phyloP scores from a whole-genome alignment of 192 early-diverging fungal species.

The Gigaspora rosea region DNA sequence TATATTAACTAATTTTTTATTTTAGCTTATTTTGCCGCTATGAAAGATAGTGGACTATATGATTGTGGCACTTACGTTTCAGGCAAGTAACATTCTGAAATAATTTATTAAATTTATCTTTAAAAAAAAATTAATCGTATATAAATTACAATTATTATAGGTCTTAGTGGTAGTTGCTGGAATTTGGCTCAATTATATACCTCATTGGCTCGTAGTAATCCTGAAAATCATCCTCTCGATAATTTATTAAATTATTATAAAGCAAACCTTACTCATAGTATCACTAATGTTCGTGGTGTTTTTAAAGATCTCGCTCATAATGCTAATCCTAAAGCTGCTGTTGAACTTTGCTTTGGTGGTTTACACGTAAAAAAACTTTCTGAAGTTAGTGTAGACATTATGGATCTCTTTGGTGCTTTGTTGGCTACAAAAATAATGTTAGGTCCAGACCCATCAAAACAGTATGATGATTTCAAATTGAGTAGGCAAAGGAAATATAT shows the following conservation, averaged over 20 bases:
- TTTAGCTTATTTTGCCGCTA: constrained; percentile 63
- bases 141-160: constrained; percentile 37
- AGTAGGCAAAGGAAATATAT: constrained; percentile 53
- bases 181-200: constrained; percentile 43
- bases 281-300: constrained; percentile 37
- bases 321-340: constrained; percentile 40
- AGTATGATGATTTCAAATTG: constrained; percentile 57
- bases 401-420: constrained; percentile 63
- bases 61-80: constrained; percentile 75
- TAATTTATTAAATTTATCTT: constrained; percentile 39
- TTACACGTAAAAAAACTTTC: constrained; percentile 42
- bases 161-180: constrained; percentile 68
- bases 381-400: constrained; percentile 41
- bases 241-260: constrained; percentile 39
- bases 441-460: constrained; percentile 35
- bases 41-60: constrained; percentile 63
- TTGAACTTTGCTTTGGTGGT: constrained; percentile 46
- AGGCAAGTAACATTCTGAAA: constrained; percentile 52
- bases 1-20: not conserved
- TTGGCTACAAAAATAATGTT: constrained; percentile 50
- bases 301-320: constrained; percentile 34
- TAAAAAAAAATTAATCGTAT: not conserved
- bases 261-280: constrained; percentile 31
- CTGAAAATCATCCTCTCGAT: constrained; percentile 26
- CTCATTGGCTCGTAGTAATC: not conserved